Base-by-base conservation (phyloP, 768 basidiomycete genomes). In the Lactarius sanguifluus region DNA sequence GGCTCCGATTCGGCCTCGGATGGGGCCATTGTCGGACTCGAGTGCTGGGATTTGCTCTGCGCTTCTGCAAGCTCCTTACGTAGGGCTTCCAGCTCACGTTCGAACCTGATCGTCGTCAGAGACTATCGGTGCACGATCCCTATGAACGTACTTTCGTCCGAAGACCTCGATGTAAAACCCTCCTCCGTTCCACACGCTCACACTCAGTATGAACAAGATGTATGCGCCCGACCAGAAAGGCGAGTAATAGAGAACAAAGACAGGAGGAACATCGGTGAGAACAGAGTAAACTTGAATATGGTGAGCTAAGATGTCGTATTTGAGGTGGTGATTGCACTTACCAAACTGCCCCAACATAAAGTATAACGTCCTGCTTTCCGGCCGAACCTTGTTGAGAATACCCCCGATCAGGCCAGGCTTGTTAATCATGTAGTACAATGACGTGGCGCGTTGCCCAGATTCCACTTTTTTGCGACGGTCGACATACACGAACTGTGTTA, bases 131-230 rank as follows among this genome's bases (percentile, higher is more conserved):
- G 15, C 16, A 16, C 7, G 15, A 50, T 30, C 15, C 43, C 8
- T 52, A 16, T 5, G 57, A 65, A 84, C 92, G 71, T 69, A 96
- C 95, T 97, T 96, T 78, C 95, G 86, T 34, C 95, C 95, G 74
- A 96, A 97, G 23, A 97, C 95, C 75, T 97, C 95, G 62, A 97
- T 95, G 75, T 97, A 97, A 81, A 89, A 97, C 1, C 92, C 92
- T 28, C 91, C 94, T 12, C 96, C 96, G 74, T 98, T 98, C 95
- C 95, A 98, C 0, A 91, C 94, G 66, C 91, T 91, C 55, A 94
- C 92, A 18, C 84, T 80, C 72, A 98, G 92, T 54, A 98, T 90
- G 69, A 84, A 70, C 45, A 96, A 77, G 28, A 98, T 77, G 79
- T 94, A 97, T 2, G 82, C 76, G 20, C 83, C 86, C 71, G 92